Evolutionary conservation across 2,329 filamentous ascomycete species (phyloP).

Genomic region (Triangularia verruculosa): DNA sequence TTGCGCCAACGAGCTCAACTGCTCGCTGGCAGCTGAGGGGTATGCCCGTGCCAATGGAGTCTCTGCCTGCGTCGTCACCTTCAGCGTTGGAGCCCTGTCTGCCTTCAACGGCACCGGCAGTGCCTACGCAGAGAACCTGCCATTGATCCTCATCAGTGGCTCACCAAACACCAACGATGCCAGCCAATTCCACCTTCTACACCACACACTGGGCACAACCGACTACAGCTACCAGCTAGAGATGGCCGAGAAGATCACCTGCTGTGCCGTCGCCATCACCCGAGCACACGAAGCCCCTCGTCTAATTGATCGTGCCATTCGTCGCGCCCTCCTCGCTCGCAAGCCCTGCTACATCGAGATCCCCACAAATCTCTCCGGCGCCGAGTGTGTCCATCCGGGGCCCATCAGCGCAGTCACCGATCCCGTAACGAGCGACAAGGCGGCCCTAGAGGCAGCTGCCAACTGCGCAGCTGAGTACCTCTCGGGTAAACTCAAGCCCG

Average conservation of each 20-base stretch:
- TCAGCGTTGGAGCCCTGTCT: slow-evolving; percentile 29
- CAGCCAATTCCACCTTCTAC: slow-evolving; percentile 29
- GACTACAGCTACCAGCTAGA: slow-evolving; percentile 33
- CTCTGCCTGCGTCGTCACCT: slow-evolving; percentile 31
- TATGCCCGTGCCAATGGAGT: slow-evolving; percentile 32
- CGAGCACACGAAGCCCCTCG: slow-evolving; percentile 29
- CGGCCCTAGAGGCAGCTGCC: slow-evolving; percentile 28
- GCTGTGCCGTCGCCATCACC: slow-evolving; percentile 30
- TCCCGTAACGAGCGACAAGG: slow-evolving; percentile 20
- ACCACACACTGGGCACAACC: slow-evolving; percentile 31
- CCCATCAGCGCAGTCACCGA: slow-evolving; percentile 30
- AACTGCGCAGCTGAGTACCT: slow-evolving; percentile 26
- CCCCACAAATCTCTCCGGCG: slow-evolving; percentile 30
- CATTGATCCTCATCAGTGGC: slow-evolving; percentile 29
- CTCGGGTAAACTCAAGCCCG: slow-evolving; percentile 28
- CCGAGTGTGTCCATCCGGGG: slow-evolving; percentile 29
- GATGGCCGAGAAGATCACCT: slow-evolving; percentile 34
- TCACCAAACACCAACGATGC: slow-evolving; percentile 31
- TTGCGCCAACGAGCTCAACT: slow-evolving; percentile 33
- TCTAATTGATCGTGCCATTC: slow-evolving; percentile 30
- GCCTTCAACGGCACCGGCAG: slow-evolving; percentile 31
- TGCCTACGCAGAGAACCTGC: slow-evolving; percentile 31
- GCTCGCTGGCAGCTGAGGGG: slow-evolving; percentile 31
- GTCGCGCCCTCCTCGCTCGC: slow-evolving; percentile 25
- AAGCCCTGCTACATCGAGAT: slow-evolving; percentile 33